Evolutionary conservation across 1,139 yeast species (phyloP).

Genomic region (Diutina mesorugosa): DNA sequence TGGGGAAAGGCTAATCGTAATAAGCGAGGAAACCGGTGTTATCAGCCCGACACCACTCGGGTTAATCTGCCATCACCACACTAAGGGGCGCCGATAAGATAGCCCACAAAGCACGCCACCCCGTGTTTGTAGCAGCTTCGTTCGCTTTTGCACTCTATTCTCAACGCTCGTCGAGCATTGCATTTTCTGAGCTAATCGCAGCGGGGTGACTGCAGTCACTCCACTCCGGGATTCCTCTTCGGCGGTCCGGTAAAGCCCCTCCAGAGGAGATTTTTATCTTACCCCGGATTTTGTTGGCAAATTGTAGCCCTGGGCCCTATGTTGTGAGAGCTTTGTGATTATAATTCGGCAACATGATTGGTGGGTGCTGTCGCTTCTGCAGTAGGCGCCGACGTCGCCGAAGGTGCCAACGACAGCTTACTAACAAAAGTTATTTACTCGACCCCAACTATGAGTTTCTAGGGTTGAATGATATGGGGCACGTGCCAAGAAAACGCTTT

Average conservation of each 20-base stretch:
- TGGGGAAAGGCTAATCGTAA: background rate
- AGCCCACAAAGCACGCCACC: no score
- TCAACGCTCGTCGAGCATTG: background rate
- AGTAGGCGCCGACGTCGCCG: background rate
- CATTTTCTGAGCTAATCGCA: background rate
- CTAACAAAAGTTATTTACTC: no score
- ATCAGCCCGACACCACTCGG: background rate
- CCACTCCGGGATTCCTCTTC: background rate
- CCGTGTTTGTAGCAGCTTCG: background rate
- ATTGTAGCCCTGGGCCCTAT: background rate
- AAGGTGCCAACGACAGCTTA: background rate
- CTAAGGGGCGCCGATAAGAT: no score
- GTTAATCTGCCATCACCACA: no score
- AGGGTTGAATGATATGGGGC: background rate
- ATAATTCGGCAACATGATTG: background rate
- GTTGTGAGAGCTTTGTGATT: background rate
- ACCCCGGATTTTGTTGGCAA: background rate
- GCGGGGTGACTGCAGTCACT: background rate
- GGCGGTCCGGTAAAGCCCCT: background rate
- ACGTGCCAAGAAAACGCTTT: background rate
- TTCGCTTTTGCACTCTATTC: background rate
- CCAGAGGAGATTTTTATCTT: background rate
- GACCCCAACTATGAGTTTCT: no score
- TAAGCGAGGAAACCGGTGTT: background rate
- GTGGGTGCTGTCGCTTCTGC: background rate